Evolutionary conservation across 208 protist species (phyloP).

Genomic region (Naegleria gruberi): DNA sequence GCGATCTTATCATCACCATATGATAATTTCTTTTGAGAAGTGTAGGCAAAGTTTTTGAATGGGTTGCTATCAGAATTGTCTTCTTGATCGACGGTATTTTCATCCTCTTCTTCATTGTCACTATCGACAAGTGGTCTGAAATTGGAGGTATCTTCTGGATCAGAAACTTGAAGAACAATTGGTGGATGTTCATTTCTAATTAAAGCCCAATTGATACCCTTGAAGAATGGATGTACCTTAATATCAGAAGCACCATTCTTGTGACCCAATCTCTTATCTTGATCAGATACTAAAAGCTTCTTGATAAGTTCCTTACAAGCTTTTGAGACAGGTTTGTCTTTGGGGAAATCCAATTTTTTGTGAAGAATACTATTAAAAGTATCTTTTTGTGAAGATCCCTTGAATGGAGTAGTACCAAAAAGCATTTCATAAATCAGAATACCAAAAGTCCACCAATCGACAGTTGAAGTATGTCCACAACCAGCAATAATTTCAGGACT

Average conservation of each 20-base stretch:
- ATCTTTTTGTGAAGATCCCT: constrained; percentile 22
- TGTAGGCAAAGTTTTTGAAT: constrained; percentile 17
- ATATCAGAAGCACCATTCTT: constrained; percentile 26
- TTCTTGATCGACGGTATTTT: neutral
- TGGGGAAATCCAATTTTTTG: constrained; percentile 21
- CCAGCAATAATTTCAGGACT: constrained; percentile 48
- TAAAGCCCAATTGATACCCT: constrained; percentile 17
- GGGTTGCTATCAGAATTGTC: neutral
- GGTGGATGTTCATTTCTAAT: constrained; percentile 20
- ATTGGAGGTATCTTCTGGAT: neutral
- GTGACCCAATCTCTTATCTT: constrained; percentile 22
- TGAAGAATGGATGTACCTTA: constrained; percentile 29
- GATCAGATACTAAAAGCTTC: constrained; percentile 14
- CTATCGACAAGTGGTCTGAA: neutral
- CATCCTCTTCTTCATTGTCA: neutral
- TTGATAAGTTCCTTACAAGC: constrained; percentile 18
- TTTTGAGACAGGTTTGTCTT: neutral
- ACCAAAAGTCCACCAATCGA: constrained; percentile 55
- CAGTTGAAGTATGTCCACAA: constrained; percentile 39
- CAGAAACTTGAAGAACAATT: neutral
- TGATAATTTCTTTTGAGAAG: neutral
- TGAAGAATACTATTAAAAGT: constrained; percentile 34
- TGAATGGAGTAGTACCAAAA: constrained; percentile 46
- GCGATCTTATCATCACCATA: neutral
- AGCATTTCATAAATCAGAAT: constrained; percentile 57